Base-by-base conservation (phyloP, 2,329 filamentous ascomycete genomes). In the Botrytis fabae region DNA sequence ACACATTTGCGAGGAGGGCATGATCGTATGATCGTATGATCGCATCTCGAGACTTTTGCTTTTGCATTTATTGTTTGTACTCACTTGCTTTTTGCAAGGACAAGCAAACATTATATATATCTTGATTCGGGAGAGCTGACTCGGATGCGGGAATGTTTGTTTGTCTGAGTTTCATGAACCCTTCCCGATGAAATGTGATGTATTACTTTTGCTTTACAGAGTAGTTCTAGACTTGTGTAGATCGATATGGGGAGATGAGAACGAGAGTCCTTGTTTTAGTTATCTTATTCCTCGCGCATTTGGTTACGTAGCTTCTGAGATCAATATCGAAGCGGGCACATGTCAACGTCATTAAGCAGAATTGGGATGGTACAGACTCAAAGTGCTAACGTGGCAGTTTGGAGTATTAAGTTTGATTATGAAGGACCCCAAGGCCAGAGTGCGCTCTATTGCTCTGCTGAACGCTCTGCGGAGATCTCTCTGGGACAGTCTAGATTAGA, bases 401-500 rank as follows among this genome's bases (percentile, higher is more conserved):
- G 40, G n/a, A 60, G 46, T 70, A 46, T 44, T 38, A 44, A n/a
- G 48, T 51, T 20, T 72, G 32, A 61, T 35, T 48, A 71, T 6
- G 25, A 35, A 71, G 14, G 69, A 57, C 10, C 22, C 44, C 20
- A 60, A n/a, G 68, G 40, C 48, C n/a, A 44, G 69, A 69, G 54
- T 20, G 42, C 62, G 40, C 70, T 48, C 46, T 38, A 28, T 22
- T 63, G 42, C 57, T 38, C 46, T 40, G 57, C 44, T 72, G 44
- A 59, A 70, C 57, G 63, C 59, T 38, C 70, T 40, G 71, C 65
- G 38, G 46, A 70, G 42, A 32, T 12, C 16, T 68, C 46, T 42
- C 59, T 68, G 18, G 48, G 54, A 42, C 63, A 72, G 38, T 73
- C 71, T 70, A 70, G 60, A 38, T 61, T 70, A 70, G 60, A 38